These are phyloP conservation scores for Ascochyta rabiei DNA, from an alignment of 2,329 filamentous ascomycete genomes.

Conservation along the genomic window DNA sequence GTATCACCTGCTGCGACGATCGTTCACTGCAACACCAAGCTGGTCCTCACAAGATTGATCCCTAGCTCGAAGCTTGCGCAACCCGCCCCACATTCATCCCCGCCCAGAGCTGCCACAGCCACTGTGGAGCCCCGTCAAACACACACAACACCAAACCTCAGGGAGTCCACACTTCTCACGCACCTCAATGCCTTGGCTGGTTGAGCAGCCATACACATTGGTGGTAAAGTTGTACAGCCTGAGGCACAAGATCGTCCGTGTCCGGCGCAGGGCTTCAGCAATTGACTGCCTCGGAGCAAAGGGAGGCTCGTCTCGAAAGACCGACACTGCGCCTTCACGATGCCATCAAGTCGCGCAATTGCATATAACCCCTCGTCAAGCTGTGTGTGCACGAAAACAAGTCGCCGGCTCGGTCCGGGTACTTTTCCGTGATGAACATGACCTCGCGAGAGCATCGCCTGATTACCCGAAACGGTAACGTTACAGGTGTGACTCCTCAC, in stretches of 20 bases:
- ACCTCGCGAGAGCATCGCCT: constrained; percentile 22
- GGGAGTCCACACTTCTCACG: constrained; percentile 6
- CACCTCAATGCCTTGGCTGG: constrained; percentile 10
- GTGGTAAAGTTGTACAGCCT: background rate
- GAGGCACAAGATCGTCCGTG: background rate
- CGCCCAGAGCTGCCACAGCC: constrained; percentile 14
- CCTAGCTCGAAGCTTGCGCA: constrained; percentile 8
- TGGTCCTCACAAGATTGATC: background rate
- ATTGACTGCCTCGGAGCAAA: constrained; percentile 1
- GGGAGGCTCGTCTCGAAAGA: background rate
- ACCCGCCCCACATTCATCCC: constrained; percentile 11
- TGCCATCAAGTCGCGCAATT: constrained; percentile 15
- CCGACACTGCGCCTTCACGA: background rate
- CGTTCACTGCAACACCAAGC: background rate
- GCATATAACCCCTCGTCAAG: constrained; percentile 8
- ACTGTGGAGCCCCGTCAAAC: constrained; percentile 15
- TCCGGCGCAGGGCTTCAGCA: background rate
- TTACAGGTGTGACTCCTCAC: constrained; percentile 13
- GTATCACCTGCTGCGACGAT: constrained; percentile 5
- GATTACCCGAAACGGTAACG: constrained; percentile 18
- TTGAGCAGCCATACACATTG: background rate
- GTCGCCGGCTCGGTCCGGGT: constrained; percentile 17
- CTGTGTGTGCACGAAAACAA: constrained; percentile 11
- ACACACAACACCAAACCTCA: constrained; percentile 15
- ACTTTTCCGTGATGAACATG: constrained; percentile 15